phyloP scores from a whole-genome alignment of 2,329 filamentous ascomycete genomes.

The Periconia digitata region DNA sequence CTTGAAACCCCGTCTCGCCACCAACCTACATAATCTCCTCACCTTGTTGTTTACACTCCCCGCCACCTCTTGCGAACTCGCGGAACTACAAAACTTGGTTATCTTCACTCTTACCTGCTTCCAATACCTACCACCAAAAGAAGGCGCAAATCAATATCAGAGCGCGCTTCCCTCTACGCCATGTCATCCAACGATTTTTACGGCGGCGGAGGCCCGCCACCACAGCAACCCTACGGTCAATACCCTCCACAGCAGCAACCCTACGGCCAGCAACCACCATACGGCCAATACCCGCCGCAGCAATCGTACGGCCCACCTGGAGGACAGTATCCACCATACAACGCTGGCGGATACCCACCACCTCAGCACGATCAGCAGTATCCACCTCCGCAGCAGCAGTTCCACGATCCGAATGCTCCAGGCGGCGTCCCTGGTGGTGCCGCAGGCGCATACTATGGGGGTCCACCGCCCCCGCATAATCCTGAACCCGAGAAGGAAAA shows the following conservation, averaged over 20 bases:
- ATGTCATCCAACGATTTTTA: constrained; percentile 1
- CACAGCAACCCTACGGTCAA: background rate
- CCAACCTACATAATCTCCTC: no score
- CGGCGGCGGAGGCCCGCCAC: background rate
- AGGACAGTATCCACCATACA: background rate
- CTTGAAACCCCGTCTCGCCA: no score
- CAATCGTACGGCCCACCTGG: background rate
- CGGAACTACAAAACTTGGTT: no score
- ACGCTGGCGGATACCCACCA: background rate
- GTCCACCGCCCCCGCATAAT: background rate
- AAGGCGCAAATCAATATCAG: no score
- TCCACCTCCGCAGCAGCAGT: background rate
- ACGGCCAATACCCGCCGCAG: background rate
- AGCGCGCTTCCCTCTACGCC: no score
- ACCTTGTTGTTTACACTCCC: no score
- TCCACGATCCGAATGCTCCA: background rate
- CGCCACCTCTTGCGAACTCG: no score
- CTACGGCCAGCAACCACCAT: background rate
- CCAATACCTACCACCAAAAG: no score
- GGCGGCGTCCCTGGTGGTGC: background rate
- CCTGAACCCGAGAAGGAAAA: background rate
- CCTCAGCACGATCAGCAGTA: background rate
- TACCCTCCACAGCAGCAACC: background rate
- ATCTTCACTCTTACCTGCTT: no score
- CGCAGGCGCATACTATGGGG: background rate